Evolutionary conservation across 2,329 filamentous ascomycete genomes (phyloP), one percentile per base, ranked within the genome.

Genomic region (Xylariaceae sp.): DNA sequence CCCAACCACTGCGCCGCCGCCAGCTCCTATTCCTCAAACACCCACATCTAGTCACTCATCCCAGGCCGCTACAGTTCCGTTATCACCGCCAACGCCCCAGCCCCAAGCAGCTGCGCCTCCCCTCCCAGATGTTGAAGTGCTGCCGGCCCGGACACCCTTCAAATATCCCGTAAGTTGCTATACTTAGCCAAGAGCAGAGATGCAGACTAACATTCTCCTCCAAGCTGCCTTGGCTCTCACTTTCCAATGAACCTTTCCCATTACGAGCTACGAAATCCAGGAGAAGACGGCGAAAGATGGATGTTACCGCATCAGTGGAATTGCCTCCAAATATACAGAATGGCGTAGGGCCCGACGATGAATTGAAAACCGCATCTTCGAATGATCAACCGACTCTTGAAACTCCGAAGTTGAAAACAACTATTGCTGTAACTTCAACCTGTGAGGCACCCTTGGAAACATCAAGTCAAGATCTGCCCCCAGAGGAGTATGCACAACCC

Each of bases 221-320:
- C 53, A 85, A n/a, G 81, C 71, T 86, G 8, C 84, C 84, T 8
- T 86, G 83, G 83, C 64, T 77, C 21, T 84, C 82, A 0, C 70
- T 69, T 26, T 79, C 81, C 3, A 78, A 81, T 26, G 62, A 70
- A 23, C 71, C 74, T 8, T 87, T 84, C 63, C 83, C 83, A 10
- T 63, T 64, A 3, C 73, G 70, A 60, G 60, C 68, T 29, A 33
- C 71, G 10, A 77, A 71, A 62, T 70, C 73, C 29, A 75, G 73
- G 59, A 78, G 77, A 67, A 78, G 73, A 60, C 68, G 67, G 57
- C 70, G 68, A 46, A 59, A 66, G 6, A 58, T 77, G 18, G 69
- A 67, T 15, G 65, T 70, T 32, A 68, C 69, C 4, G 63, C 72
- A 27, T 62, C 71, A 11, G 71, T 82, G 0, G 76, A 77, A 41